These are phyloP conservation scores for Athelia sp. DNA, from an alignment of 1,284 basidiomycete genomes.

Conservation along the genomic window DNA sequence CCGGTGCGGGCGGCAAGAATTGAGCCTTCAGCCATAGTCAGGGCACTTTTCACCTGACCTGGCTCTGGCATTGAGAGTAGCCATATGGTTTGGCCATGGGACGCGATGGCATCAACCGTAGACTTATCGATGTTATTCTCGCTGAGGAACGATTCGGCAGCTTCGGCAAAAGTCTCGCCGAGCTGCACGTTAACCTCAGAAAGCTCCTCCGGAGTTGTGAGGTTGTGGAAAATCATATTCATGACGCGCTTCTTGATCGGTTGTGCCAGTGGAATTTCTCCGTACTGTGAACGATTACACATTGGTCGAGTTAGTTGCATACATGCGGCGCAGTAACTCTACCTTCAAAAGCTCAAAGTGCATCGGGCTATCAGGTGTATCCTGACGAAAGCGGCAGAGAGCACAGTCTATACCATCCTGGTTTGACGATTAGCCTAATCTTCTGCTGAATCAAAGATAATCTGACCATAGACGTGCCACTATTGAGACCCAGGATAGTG, in stretches of 20 bases:
- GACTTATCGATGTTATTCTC: slow-evolving; percentile 1
- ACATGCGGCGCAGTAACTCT: not conserved
- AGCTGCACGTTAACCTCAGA: slow-evolving; percentile 7
- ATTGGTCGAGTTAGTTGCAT: too few relatives aligned
- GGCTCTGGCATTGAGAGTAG: slow-evolving; percentile 4
- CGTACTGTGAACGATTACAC: not conserved
- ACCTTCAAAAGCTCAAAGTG: slow-evolving; percentile 4
- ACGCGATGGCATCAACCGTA: slow-evolving; percentile 2
- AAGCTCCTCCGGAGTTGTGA: slow-evolving; percentile 5
- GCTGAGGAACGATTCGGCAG: not conserved
- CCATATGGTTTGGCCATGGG: slow-evolving; percentile 6
- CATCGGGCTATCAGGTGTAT: slow-evolving; percentile 1
- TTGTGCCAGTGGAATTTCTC: slow-evolving; percentile 2
- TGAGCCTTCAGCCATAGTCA: slow-evolving; percentile 6
- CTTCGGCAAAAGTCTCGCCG: slow-evolving; percentile 3
- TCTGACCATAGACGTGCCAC: not conserved
- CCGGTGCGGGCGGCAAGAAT: slow-evolving; percentile 4
- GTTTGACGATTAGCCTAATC: not conserved
- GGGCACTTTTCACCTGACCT: slow-evolving; percentile 4
- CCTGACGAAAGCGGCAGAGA: slow-evolving; percentile 4
- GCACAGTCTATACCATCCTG: slow-evolving; percentile 1
- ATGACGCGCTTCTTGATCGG: slow-evolving; percentile 7
- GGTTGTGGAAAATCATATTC: slow-evolving; percentile 5
- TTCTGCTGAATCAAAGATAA: too few relatives aligned
- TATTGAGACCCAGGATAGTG: not conserved